Base-by-base conservation (phyloP, 2,329 filamentous ascomycete genomes). In the Venturiaceae sp. region DNA sequence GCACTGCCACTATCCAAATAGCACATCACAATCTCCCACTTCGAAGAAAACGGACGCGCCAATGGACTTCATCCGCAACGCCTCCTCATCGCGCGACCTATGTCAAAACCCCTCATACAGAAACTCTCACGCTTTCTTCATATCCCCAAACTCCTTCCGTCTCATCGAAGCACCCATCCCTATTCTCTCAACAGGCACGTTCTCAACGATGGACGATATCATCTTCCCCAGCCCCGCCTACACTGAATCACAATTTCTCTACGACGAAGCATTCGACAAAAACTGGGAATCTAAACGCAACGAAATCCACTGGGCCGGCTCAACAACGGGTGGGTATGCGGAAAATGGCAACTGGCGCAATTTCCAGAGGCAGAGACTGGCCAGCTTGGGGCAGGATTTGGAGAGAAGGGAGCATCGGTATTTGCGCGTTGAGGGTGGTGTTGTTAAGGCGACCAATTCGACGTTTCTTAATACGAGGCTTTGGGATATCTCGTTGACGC, bases 361-460 rank as follows among this genome's bases (percentile, higher is more conserved):
- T 0, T 90, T 90, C 66, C 87, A 90, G 62, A 82, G 87, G 3
- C 87, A 90, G 66, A 84, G 88, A 1, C 88, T 91, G n/a, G 73
- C 71, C 11, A n/a, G n/a, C n/a, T n/a, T n/a, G n/a, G n/a, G n/a
- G n/a, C n/a, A n/a, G n/a, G n/a, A n/a, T n/a, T n/a, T n/a, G n/a
- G n/a, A n/a, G n/a, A n/a, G n/a, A n/a, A n/a, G n/a, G n/a, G n/a
- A n/a, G n/a, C n/a, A n/a, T n/a, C n/a, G n/a, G n/a, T n/a, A n/a
- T n/a, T n/a, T n/a, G n/a, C n/a, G n/a, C n/a, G n/a, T n/a, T n/a
- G n/a, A n/a, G n/a, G n/a, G n/a, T n/a, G n/a, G n/a, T n/a, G n/a
- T n/a, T n/a, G n/a, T n/a, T n/a, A n/a, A n/a, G n/a, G n/a, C n/a
- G n/a, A n/a, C n/a, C n/a, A n/a, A n/a, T n/a, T n/a, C n/a, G n/a